Evolutionary conservation across 345 rosid genomes (phyloP).

Genomic region (Raphanus sativus): DNA sequence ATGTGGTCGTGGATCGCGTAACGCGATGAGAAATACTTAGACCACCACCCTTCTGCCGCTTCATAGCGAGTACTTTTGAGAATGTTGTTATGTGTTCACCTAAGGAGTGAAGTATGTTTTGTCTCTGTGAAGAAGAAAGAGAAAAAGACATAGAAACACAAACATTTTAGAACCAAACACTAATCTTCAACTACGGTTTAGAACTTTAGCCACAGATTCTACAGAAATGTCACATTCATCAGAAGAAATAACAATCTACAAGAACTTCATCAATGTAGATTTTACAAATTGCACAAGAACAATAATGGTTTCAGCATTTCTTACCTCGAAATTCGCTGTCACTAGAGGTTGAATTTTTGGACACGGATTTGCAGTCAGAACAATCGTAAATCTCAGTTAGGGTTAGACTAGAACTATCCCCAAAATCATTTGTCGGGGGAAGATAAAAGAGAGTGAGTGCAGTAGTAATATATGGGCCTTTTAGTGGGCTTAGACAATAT

Average conservation of each 20-base stretch:
- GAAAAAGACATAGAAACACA: background rate
- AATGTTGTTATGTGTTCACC: background rate
- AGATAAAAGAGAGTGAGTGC: too few species aligned
- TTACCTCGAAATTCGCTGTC: background rate
- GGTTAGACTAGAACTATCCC: too few species aligned
- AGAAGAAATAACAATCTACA: background rate
- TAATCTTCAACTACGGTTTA: background rate
- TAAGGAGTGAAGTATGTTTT: background rate
- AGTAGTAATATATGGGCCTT: too few species aligned
- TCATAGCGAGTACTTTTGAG: background rate
- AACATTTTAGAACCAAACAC: background rate
- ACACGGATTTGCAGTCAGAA: background rate
- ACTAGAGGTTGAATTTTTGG: background rate
- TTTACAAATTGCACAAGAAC: background rate
- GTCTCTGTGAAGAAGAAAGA: background rate
- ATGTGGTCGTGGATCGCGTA: background rate
- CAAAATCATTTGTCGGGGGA: too few species aligned
- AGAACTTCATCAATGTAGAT: background rate
- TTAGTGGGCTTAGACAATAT: too few species aligned
- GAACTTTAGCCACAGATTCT: background rate
- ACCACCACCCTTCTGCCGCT: background rate
- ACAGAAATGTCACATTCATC: background rate
- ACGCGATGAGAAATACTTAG: background rate
- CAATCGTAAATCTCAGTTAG: background rate
- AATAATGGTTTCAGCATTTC: background rate